Percentiles rank a stretch among this genome's conserved stretches.
Conservation (phyloP, 148 eudicot genomes). For the Chenopodium album region DNA sequence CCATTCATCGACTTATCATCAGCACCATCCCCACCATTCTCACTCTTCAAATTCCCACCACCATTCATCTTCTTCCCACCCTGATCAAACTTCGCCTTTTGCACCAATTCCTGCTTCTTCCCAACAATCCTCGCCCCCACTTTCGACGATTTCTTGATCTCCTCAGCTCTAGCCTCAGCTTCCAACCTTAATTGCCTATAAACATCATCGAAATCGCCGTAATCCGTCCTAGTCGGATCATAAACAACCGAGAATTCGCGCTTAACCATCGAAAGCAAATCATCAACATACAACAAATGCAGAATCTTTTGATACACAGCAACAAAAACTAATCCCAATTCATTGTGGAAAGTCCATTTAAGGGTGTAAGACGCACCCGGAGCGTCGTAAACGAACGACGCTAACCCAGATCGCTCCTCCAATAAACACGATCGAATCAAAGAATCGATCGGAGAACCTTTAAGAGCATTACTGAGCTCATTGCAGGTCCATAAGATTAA, state of each 20-base stretch:
- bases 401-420: constrained; percentile 90
- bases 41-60: constrained; percentile 53
- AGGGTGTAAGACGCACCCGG: constrained; percentile 83
- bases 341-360: constrained; percentile 96
- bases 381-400: constrained; percentile 76
- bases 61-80: constrained; percentile 55
- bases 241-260: constrained; percentile 74
- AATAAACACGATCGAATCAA: constrained; percentile 89
- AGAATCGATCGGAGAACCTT: constrained; percentile 91
- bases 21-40: constrained; percentile 48
- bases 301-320: constrained; percentile 91
- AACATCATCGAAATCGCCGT: constrained; percentile 70
- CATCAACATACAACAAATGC: constrained; percentile 89
- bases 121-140: constrained; percentile 46
- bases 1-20: constrained; percentile 50
- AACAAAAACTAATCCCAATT: constrained; percentile 92
- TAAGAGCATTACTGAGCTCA: constrained; percentile 82
- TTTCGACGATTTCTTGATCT: constrained; percentile 70
- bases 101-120: constrained; percentile 66
- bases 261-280: constrained; percentile 86
- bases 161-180: constrained; percentile 93
- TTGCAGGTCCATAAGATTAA: constrained; percentile 95
- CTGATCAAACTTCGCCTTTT: constrained; percentile 54
- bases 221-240: constrained; percentile 69
- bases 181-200: constrained; percentile 87